These are phyloP conservation scores for Liquidambar formosana DNA, from an alignment of 164 flowering plant genomes.

Conservation along the genomic window DNA sequence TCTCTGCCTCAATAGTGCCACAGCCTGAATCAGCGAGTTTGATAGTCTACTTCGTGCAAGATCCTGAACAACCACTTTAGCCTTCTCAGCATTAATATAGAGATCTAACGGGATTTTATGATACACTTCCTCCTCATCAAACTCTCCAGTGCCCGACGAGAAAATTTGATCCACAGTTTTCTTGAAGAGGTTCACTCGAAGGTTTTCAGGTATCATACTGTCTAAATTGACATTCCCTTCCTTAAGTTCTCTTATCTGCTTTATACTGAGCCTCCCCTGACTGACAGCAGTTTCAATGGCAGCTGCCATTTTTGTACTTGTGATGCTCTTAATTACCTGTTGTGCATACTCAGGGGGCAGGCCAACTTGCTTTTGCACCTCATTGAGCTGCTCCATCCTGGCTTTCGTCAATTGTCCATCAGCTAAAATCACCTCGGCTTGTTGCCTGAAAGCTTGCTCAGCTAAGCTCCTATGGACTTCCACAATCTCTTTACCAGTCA, in stretches of 20 bases:
- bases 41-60: conserved; percentile 71
- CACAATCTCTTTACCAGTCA: conserved; percentile 64
- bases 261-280: conserved; percentile 71
- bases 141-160: conserved; percentile 97
- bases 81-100: conserved; percentile 67
- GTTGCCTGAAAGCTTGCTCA: conserved; percentile 79
- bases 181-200: conserved; percentile 77
- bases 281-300: conserved; percentile 80
- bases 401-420: conserved; percentile 91
- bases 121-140: conserved; percentile 83
- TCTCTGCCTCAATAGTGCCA: conserved; percentile 75
- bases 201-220: conserved; percentile 63
- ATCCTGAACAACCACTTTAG: conserved; percentile 68
- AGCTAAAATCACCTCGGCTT: conserved; percentile 94
- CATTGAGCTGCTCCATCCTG: conserved; percentile 69
- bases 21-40: conserved; percentile 84
- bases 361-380: conserved; percentile 80
- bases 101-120: conserved; percentile 79
- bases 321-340: conserved; percentile 79
- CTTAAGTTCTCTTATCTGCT: conserved; percentile 85
- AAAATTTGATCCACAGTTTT: conserved; percentile 82
- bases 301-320: conserved; percentile 79
- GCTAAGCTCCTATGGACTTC: conserved; percentile 77
- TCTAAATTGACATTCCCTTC: conserved; percentile 69
- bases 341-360: conserved; percentile 76